Conservation (phyloP, 176 grass and related monocot genomes). For the Eragrostis nindensis region DNA sequence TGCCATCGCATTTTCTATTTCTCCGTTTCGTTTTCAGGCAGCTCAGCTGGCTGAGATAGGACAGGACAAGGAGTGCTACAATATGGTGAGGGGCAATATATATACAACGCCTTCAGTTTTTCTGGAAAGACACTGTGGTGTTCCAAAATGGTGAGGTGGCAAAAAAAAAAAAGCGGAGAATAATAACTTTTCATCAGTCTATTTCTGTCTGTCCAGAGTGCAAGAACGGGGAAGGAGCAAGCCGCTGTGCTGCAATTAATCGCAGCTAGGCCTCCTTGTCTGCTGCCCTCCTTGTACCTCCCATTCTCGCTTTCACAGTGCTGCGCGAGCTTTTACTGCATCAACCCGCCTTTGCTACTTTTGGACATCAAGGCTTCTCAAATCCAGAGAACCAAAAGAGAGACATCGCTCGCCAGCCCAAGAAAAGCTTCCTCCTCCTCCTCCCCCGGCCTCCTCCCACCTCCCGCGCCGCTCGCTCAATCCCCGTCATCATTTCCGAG, state of each 20-base stretch:
- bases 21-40: too few species aligned
- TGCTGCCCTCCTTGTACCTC: background rate
- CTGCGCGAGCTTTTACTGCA: conserved; percentile 30
- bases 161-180: background rate
- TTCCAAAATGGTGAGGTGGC: background rate
- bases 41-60: too few species aligned
- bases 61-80: too few species aligned
- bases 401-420: conserved; percentile 17
- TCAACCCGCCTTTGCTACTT: conserved; percentile 9
- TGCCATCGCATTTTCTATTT: too few species aligned
- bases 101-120: too few species aligned
- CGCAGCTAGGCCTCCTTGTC: conserved; percentile 8
- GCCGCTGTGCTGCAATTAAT: conserved; percentile 14
- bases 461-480: background rate
- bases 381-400: conserved; percentile 45
- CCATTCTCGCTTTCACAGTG: background rate
- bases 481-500: conserved; percentile 4
- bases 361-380: conserved; percentile 51
- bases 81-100: background rate
- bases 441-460: too few species aligned
- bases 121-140: background rate
- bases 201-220: background rate
- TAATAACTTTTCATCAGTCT: background rate
- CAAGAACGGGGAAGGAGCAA: background rate
- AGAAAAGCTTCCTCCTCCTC: conserved; percentile 39